Evolutionary conservation across 495 filamentous ascomycete species (phyloP).

Genomic region (Podospora pseudocomata): DNA sequence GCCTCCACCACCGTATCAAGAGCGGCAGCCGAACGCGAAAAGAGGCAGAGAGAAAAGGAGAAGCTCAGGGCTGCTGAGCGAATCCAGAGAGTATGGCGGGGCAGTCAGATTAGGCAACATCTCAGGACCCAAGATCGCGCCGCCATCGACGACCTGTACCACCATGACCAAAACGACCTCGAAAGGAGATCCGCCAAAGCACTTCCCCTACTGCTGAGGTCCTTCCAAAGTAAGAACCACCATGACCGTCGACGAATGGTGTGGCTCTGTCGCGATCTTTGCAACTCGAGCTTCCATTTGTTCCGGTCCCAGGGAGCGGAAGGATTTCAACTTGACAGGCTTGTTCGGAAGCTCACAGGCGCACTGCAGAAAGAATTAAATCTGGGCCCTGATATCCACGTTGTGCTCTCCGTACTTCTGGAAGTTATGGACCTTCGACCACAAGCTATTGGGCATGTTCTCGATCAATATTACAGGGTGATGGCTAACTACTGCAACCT

Average conservation of each 20-base stretch:
- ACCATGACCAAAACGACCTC: conserved; percentile 1
- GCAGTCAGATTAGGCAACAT: conserved; percentile 59
- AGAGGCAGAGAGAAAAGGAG: conserved; percentile 78
- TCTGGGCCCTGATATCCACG: neutral
- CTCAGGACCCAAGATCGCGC: conserved; percentile 57
- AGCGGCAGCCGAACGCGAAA: conserved; percentile 77
- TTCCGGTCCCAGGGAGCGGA: conserved; percentile 25
- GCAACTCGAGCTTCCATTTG: conserved; percentile 27
- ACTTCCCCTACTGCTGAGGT: conserved; percentile 35
- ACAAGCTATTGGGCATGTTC: neutral
- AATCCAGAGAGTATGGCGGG: conserved; percentile 83
- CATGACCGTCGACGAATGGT: conserved; percentile 39
- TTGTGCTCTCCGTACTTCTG: conserved; percentile 15
- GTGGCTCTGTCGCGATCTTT: conserved; percentile 37
- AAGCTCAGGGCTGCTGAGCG: conserved; percentile 67
- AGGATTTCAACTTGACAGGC: conserved; percentile 28
- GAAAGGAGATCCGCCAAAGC: conserved; percentile 31
- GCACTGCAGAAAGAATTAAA: conserved; percentile 29
- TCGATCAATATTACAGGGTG: neutral
- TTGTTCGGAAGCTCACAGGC: conserved; percentile 34
- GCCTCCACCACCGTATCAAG: conserved; percentile 73
- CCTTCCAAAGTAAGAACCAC: conserved; percentile 27
- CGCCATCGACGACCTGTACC: conserved; percentile 62
- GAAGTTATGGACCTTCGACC: neutral
- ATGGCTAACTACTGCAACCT: neutral